Evolutionary conservation across 768 basidiomycete genomes (phyloP).

Genomic region (Rhodotorula kratochvilovae): DNA sequence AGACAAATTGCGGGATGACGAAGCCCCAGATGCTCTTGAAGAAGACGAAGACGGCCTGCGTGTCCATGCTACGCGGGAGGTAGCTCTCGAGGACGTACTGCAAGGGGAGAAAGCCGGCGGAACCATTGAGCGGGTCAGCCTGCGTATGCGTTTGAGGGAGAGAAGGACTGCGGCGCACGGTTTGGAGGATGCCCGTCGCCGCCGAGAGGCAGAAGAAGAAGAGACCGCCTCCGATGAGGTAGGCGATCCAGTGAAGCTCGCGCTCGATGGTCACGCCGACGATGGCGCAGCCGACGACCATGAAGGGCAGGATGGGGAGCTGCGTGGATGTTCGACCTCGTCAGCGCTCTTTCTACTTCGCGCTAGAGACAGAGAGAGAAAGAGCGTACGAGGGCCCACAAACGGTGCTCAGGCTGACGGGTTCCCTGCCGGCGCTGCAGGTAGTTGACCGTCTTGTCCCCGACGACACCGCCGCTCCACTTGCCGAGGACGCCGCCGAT

Average conservation of each 20-base stretch:
- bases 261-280: conserved; percentile 24
- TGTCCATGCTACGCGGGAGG: conserved; percentile 38
- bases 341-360: not conserved
- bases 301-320: conserved; percentile 41
- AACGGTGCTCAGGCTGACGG: conserved; percentile 40
- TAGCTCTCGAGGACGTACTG: conserved; percentile 42
- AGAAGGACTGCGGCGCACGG: not conserved
- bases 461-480: conserved; percentile 40
- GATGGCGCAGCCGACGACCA: conserved; percentile 39
- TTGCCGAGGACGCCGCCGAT: conserved; percentile 41
- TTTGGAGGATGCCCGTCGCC: conserved; percentile 40
- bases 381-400: conserved; percentile 34
- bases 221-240: conserved; percentile 39
- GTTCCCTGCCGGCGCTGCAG: conserved; percentile 29
- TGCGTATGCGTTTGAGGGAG: too few relatives aligned
- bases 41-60: conserved; percentile 41
- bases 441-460: conserved; percentile 38
- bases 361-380: not conserved
- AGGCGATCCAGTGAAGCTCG: conserved; percentile 38
- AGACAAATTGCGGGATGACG: conserved; percentile 33
- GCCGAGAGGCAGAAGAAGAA: conserved; percentile 41
- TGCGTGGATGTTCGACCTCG: not conserved
- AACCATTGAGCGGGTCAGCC: not conserved
- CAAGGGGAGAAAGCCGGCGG: not conserved
- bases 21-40: conserved; percentile 44